Base-by-base conservation (phyloP, 805 yeast genomes). In the Scheffersomyces stipitis region DNA sequence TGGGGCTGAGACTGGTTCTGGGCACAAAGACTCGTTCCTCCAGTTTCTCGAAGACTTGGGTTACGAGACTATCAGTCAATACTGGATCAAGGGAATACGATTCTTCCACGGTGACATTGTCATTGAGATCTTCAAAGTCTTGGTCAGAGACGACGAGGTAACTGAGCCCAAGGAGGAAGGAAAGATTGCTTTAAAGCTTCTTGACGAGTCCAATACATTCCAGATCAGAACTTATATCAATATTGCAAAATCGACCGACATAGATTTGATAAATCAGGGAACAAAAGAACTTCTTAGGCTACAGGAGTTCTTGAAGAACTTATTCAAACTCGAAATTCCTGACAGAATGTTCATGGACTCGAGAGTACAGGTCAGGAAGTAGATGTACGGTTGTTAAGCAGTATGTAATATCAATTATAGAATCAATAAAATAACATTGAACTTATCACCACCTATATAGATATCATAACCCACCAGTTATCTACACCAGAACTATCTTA, bases 341-440 rank as follows among this genome's bases (percentile, higher is more conserved):
- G 93, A 86, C 52, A 71, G 96, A 44, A 78, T 78, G 54, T 68
- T 73, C 17, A 86, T 89, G 88, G 96, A 89, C 56, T 78, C 90
- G 1, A 73, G 96, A 47, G 71, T 84, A 20, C 7, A 7, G 24
- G 9, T 10, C 9, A 45, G 26, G 22, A 38, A 33, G 31, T 31
- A 30, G 22, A 13, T 28, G 13, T 32, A 10, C 18, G 18, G 27
- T 17, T 10, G 18, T 17, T 10, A 30, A n/a, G n/a, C n/a, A n/a
- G n/a, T n/a, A n/a, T n/a, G n/a, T n/a, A n/a, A n/a, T n/a, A n/a
- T n/a, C n/a, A n/a, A n/a, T n/a, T n/a, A n/a, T n/a, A n/a, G n/a
- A n/a, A n/a, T n/a, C n/a, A n/a, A n/a, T n/a, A n/a, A n/a, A n/a
- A n/a, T n/a, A n/a, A n/a, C n/a, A n/a, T n/a, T n/a, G n/a, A n/a